These are phyloP conservation scores for Helotiales sp. DNA, from an alignment of 2,329 filamentous ascomycete genomes.

Conservation along the genomic window DNA sequence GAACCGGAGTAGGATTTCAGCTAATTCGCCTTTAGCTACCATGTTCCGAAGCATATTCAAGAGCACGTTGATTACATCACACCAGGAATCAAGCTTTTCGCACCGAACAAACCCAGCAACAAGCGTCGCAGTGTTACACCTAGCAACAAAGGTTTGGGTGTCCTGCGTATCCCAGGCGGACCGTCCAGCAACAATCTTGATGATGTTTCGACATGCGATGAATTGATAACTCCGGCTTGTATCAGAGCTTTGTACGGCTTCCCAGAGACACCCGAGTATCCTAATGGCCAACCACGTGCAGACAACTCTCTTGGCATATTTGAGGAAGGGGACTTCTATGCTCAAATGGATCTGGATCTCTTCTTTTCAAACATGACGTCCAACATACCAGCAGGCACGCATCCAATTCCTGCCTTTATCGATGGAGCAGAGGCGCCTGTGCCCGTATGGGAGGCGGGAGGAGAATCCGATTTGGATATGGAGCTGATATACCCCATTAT, in stretches of 20 bases:
- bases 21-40: constrained; percentile 32
- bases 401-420: constrained; percentile 33
- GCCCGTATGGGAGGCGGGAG: constrained; percentile 27
- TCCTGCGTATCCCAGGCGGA: background rate
- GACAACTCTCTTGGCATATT: constrained; percentile 40
- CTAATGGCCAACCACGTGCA: constrained; percentile 14
- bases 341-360: constrained; percentile 36
- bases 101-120: background rate
- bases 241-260: constrained; percentile 37
- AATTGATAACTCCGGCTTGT: constrained; percentile 21
- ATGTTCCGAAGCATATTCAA: constrained; percentile 42
- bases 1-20: background rate
- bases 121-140: background rate
- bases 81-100: constrained; percentile 40
- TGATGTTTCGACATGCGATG: constrained; percentile 12
- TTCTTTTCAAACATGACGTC: constrained; percentile 33
- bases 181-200: background rate
- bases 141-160: background rate
- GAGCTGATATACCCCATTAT: constrained; percentile 38
- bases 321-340: constrained; percentile 39
- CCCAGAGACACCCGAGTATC: constrained; percentile 23
- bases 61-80: constrained; percentile 48
- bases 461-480: constrained; percentile 40
- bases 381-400: constrained; percentile 33
- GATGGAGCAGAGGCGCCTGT: constrained; percentile 32